These are phyloP conservation scores for Mortierella sp. DNA, from an alignment of 371 early-diverging fungal genomes.

Conservation along the genomic window DNA sequence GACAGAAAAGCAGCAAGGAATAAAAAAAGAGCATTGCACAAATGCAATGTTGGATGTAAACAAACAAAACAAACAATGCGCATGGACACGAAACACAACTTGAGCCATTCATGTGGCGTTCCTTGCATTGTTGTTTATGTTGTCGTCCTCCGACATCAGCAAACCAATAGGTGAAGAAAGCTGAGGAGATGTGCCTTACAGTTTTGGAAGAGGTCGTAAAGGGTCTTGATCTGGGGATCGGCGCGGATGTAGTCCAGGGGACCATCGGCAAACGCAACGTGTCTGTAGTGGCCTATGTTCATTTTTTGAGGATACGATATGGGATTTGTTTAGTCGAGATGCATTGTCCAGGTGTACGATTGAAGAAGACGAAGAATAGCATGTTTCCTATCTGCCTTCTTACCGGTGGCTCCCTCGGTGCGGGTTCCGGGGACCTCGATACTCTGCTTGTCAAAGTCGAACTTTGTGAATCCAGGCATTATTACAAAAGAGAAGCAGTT, in stretches of 20 bases:
- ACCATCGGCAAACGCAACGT: conserved; percentile 12
- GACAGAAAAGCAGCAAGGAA: not conserved
- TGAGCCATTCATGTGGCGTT: too few species aligned
- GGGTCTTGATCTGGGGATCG: conserved; percentile 38
- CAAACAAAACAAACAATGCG: not conserved
- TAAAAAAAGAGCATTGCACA: not conserved
- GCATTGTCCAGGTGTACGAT: too few species aligned
- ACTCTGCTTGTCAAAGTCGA: conserved; percentile 20
- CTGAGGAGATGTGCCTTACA: conserved; percentile 12
- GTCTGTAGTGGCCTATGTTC: conserved; percentile 31
- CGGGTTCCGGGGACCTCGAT: conserved; percentile 42
- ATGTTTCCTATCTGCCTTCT: too few species aligned
- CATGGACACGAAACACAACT: not conserved
- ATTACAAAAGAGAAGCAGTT: not conserved
- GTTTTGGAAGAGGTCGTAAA: conserved; percentile 47
- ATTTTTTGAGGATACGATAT: not conserved
- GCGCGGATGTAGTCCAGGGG: conserved; percentile 26
- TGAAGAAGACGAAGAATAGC: not conserved
- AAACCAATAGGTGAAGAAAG: not conserved
- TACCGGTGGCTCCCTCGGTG: conserved; percentile 50
- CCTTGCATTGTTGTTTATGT: not conserved
- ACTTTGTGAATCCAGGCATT: conserved; percentile 24
- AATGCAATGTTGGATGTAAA: not conserved
- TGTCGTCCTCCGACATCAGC: not conserved
- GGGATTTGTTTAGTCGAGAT: not conserved